Conservation (phyloP, 169 alveolate genomes). For the Sarcocystis neurona region DNA sequence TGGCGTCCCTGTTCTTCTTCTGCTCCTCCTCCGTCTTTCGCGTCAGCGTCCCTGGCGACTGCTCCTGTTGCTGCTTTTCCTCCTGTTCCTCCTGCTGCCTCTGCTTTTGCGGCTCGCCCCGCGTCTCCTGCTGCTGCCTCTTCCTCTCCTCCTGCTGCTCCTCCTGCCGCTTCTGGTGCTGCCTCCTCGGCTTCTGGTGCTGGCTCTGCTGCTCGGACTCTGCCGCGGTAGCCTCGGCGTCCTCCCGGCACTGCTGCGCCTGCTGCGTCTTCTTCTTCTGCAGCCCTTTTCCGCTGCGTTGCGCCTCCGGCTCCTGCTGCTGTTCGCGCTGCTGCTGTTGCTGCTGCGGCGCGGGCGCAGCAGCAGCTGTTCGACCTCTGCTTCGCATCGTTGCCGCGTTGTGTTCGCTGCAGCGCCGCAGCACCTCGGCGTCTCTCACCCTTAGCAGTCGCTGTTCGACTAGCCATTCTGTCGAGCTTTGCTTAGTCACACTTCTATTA, state of each 20-base stretch:
- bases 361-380: not conserved
- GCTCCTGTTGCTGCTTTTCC: too few relatives aligned
- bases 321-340: too few relatives aligned
- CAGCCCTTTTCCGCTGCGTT: too few relatives aligned
- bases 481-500: not conserved
- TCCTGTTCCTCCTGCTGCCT: too few relatives aligned
- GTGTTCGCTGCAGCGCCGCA: constrained; percentile 1
- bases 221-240: not conserved
- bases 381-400: not conserved
- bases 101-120: too few relatives aligned
- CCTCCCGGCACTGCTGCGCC: not conserved
- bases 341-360: not conserved
- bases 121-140: too few relatives aligned
- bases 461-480: not conserved
- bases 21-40: not conserved
- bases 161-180: too few relatives aligned
- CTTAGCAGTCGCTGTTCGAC: not conserved
- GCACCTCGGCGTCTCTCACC: not conserved
- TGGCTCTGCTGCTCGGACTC: not conserved
- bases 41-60: not conserved
- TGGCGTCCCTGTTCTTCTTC: not conserved
- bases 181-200: too few relatives aligned
- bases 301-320: too few relatives aligned
- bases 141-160: too few relatives aligned
- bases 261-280: not conserved